A percentile compares a stretch with the other conserved stretches of the same genome.
These are phyloP conservation scores for Penicillium digitatum DNA, from an alignment of 2,329 filamentous ascomycete species.

Conservation along the genomic window DNA sequence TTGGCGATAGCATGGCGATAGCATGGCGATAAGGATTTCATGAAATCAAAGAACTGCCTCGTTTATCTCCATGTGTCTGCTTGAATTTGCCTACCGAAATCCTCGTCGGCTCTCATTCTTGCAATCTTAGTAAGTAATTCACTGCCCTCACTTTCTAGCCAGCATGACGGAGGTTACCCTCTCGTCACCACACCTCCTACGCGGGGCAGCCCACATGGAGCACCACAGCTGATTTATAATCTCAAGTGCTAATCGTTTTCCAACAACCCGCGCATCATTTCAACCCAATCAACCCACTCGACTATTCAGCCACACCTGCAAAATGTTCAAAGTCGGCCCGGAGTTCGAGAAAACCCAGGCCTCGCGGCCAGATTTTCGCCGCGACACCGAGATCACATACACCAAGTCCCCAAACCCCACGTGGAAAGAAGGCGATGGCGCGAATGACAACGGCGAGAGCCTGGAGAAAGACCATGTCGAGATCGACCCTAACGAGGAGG, in stretches of 20 bases:
- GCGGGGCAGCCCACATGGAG: not conserved
- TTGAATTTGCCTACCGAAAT: not conserved
- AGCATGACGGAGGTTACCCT: not conserved
- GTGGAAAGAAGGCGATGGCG: constrained; percentile 44
- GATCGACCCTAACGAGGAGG: constrained; percentile 75
- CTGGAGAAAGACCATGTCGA: constrained; percentile 61
- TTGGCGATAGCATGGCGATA: not conserved
- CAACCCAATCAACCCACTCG: not conserved
- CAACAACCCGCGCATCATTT: not conserved
- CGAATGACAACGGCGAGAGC: constrained; percentile 45
- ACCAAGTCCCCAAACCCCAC: constrained; percentile 41
- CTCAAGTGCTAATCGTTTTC: not conserved
- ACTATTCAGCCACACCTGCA: constrained; percentile 21
- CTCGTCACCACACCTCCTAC: not conserved
- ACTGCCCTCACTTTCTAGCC: not conserved
- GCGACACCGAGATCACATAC: constrained; percentile 32
- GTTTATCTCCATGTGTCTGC: constrained; percentile 6
- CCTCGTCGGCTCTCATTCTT: not conserved
- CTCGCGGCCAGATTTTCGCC: constrained; percentile 42
- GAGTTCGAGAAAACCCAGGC: constrained; percentile 42
- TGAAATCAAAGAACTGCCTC: not conserved
- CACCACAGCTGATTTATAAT: constrained; percentile 7
- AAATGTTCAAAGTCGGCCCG: constrained; percentile 24
- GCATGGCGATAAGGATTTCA: constrained; percentile 1
- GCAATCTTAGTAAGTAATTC: constrained; percentile 9